A percentile compares a stretch with the other conserved stretches of the same genome.
Evolutionary conservation across 1,139 yeast species (phyloP).

Genomic region (Yamadazyma sp.): DNA sequence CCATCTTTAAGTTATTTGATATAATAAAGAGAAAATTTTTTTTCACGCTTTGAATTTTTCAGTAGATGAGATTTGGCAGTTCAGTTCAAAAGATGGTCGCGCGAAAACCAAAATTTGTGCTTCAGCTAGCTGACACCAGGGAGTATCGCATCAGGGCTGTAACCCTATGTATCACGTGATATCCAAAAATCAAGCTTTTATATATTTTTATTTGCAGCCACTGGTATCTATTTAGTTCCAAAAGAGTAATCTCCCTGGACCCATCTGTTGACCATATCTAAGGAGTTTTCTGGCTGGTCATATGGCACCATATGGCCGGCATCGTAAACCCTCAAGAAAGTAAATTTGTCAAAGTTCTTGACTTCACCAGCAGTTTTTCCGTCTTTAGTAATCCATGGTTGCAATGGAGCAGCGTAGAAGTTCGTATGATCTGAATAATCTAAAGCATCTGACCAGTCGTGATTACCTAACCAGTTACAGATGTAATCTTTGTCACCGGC

Average conservation of each 20-base stretch:
- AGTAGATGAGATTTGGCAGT: background rate
- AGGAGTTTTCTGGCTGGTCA: conserved; percentile 46
- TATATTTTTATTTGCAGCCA: background rate
- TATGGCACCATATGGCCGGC: conserved; percentile 56
- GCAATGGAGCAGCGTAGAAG: conserved; percentile 45
- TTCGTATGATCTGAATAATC: conserved; percentile 61
- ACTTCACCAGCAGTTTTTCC: conserved; percentile 45
- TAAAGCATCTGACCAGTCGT: conserved; percentile 71
- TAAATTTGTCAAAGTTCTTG: conserved; percentile 44
- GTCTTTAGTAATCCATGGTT: conserved; percentile 37
- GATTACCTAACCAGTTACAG: conserved; percentile 85
- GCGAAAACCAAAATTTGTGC: background rate
- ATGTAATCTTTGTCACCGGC: conserved; percentile 88
- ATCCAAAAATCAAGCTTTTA: background rate
- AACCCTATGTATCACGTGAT: conserved; percentile 2
- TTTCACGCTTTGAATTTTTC: conserved; percentile 3
- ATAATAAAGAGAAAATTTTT: conserved; percentile 8
- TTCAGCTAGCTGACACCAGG: no score
- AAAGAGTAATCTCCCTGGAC: conserved; percentile 19
- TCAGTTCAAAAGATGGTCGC: background rate
- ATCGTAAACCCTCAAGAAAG: conserved; percentile 47
- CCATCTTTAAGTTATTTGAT: conserved; percentile 12
- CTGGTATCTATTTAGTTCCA: conserved; percentile 10
- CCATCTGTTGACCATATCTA: conserved; percentile 51
- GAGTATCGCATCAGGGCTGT: conserved; percentile 6